Evolutionary conservation across 257 asterid species (phyloP).

Genomic region (Euphrasia confusa): DNA sequence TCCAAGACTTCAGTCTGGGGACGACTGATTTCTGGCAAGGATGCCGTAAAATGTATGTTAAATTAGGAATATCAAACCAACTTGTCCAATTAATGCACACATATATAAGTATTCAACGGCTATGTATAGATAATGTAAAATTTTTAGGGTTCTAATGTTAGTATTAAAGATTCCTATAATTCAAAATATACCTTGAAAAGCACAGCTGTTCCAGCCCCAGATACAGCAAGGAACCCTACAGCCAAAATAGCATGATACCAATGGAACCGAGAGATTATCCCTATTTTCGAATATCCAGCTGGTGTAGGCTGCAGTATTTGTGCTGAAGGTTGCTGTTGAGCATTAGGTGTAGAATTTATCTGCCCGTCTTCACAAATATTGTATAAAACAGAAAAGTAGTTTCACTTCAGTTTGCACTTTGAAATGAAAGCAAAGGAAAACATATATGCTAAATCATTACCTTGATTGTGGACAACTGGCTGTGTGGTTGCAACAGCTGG

Average conservation of each 20-base stretch:
- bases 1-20: constrained; percentile 91
- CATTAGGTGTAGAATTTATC: constrained; percentile 42
- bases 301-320: constrained; percentile 50
- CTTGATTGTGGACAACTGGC: constrained; percentile 49
- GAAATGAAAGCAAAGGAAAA: not conserved
- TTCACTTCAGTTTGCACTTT: constrained; percentile 11
- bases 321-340: constrained; percentile 44
- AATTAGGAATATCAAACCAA: constrained; percentile 23
- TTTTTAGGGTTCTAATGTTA: not conserved
- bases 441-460: constrained; percentile 28
- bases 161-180: constrained; percentile 15
- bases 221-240: constrained; percentile 62
- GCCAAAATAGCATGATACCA: constrained; percentile 90
- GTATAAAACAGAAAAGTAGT: constrained; percentile 24
- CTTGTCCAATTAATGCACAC: constrained; percentile 12
- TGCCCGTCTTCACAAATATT: constrained; percentile 46
- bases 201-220: constrained; percentile 86
- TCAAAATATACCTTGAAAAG: constrained; percentile 63
- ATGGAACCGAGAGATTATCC: constrained; percentile 51
- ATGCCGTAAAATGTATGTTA: constrained; percentile 22
- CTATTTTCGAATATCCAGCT: constrained; percentile 40
- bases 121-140: not conserved
- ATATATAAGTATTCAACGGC: constrained; percentile 12
- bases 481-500: constrained; percentile 56
- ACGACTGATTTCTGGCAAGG: constrained; percentile 59